These are phyloP conservation scores for Penicillium bialowiezense DNA, from an alignment of 495 filamentous ascomycete species.

Conservation along the genomic window DNA sequence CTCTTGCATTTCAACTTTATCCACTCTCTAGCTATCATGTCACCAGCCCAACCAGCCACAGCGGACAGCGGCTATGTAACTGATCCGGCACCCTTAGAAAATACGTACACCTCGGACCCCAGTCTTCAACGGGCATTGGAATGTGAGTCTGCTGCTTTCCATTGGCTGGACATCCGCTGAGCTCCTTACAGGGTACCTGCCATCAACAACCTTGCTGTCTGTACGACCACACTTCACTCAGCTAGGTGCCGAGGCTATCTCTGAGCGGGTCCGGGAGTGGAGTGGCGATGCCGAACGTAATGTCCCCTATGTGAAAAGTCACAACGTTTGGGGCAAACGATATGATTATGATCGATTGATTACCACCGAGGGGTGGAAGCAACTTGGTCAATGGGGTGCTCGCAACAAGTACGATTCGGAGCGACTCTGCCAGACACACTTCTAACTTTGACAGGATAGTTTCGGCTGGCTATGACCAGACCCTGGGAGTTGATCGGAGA, in stretches of 20 bases:
- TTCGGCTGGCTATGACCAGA: constrained; percentile 35
- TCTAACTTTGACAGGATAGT: constrained; percentile 41
- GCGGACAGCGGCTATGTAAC: constrained; percentile 34
- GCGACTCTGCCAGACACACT: too few relatives aligned
- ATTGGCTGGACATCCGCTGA: too few relatives aligned
- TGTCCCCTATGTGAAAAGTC: constrained; percentile 36
- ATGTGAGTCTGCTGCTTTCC: constrained; percentile 20
- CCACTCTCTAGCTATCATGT: too few relatives aligned
- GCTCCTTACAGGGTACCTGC: constrained; percentile 28
- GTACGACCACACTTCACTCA: constrained; percentile 21
- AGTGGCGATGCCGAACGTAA: constrained; percentile 35
- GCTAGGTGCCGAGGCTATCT: constrained; percentile 34
- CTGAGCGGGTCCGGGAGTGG: constrained; percentile 30
- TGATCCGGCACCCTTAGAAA: constrained; percentile 23
- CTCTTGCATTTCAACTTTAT: too few relatives aligned
- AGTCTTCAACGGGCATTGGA: constrained; percentile 24
- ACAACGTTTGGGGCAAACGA: constrained; percentile 37
- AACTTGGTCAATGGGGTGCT: constrained; percentile 36
- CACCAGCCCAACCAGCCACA: constrained; percentile 23
- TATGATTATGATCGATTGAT: constrained; percentile 39
- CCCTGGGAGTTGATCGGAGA: constrained; percentile 35
- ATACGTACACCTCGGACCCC: constrained; percentile 33
- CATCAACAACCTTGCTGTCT: constrained; percentile 14
- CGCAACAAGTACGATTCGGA: constrained; percentile 24
- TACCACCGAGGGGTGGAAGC: constrained; percentile 44